Base-by-base conservation (phyloP, 2,329 filamentous ascomycete species). In the Trichoderma lentiforme region DNA sequence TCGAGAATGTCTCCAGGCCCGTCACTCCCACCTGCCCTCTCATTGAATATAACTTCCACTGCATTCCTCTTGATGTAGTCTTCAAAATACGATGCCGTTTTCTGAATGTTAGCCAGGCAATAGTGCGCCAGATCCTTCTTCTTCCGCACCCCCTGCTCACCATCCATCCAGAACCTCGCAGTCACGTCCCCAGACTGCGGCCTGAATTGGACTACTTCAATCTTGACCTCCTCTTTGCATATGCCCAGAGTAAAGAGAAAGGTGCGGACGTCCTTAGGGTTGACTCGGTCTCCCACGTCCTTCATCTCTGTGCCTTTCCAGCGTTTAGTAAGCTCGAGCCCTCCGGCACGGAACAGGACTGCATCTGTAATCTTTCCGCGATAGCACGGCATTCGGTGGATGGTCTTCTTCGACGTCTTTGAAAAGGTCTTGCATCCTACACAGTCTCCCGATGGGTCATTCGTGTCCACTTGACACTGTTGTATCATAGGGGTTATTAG, bases 321-420 rank as follows among this genome's bases (percentile, higher is more conserved):
- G 26, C 85, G 80, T 3, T 75, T 72, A 0, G 86, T 88, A 30
- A 87, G 78, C 2, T 78, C 75, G 15, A 86, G 79, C 1, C 84
- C 84, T 5, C 83, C 82, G 1, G 76, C 76, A n/a, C 86, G 84
- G 72, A 81, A 84, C 4, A 85, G 75, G 1, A 78, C 74, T 18
- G 83, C 78, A 9, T 84, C 81, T 28, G 79, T 81, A 12, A 87
- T 77, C 73, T 83, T 84, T 73, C 79, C 81, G 14, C 86, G 82
- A 15, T 81, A 76, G 71, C 86, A 88, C 0, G 81, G 80, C 5
- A 84, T 75, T 28, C 79, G 78, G 69, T 87, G 85, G 6, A 87
- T 82, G 2, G 84, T 83, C 73, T 85, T 87, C 51, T 82, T 83
- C 0, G 84, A 86, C 1, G 79, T 79, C 32, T 76, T 78, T 12